Evolutionary conservation across 129 eudicot genomes (phyloP), one percentile per base, ranked within the genome.

Genomic region (Tagetes erecta): DNA sequence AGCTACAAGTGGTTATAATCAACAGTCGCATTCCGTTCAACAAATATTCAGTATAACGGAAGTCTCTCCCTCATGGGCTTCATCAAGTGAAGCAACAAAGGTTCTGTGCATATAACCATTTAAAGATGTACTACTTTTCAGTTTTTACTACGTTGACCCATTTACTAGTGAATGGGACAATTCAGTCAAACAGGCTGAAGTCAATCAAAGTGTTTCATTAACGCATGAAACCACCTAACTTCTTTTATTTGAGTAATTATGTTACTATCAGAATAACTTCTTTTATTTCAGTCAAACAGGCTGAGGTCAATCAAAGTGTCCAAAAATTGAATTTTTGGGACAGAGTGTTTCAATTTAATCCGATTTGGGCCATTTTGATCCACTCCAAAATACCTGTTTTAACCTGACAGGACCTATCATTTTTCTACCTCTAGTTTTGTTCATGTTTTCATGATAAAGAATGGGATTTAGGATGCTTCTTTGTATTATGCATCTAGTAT

Each of bases 21-120:
- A 67, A 67, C 79, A 73, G 40, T 59, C 83, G 38, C 44, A 84
- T 74, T 56, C 73, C 69, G 30, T 75, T 14, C 71, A 82, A 64
- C 82, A 86, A 70, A 78, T 85, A 69, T 94, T 94, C 83, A 82
- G 63, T 70, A 91, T 94, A 78, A 85, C 88, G 9, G 99, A 94
- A 67, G 64, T 94, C 74, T 94, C 97, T 7, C 97, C 97, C 52
- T 64, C 99, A 51, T 91, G 87, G 89, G 99, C 93, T 70, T 76
- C 72, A 73, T 80, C 99, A 37, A 81, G 64, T 64, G 97, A 94
- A 83, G 93, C 83, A 68, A 91, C 99, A 76, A 94, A 94, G 99
- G 99, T 94, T 65, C 14, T 58, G 71, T 80, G 58, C 65, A 3
- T 57, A 6, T 68, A 44, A 65, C 47, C 59, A 3, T 73, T 70